Evolutionary conservation across 495 filamentous ascomycete species (phyloP).

Genomic region (Trichoderma gamsii): DNA sequence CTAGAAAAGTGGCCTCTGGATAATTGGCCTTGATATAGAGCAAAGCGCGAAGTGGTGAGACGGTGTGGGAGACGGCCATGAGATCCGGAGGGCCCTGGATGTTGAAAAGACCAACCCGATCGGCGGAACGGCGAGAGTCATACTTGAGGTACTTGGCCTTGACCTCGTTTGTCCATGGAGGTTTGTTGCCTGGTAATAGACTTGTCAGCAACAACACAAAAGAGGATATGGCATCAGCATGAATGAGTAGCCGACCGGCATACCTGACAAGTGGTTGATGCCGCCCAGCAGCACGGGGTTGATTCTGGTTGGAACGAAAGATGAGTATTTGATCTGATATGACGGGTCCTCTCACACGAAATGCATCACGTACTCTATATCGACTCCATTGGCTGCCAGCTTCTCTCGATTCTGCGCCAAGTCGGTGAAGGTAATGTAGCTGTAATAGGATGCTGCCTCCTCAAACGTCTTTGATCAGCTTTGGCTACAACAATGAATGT

Average conservation of each 20-base stretch:
- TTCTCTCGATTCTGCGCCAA: constrained; percentile 48
- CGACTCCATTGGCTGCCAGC: constrained; percentile 51
- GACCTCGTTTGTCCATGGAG: constrained; percentile 62
- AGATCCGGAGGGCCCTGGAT: constrained; percentile 36
- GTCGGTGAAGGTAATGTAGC: constrained; percentile 56
- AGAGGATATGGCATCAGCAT: background rate
- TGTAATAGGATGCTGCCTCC: constrained; percentile 59
- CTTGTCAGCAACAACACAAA: background rate
- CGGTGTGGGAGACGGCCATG: constrained; percentile 30
- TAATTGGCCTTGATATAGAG: constrained; percentile 54
- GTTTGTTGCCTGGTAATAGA: constrained; percentile 54
- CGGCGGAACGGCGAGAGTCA: constrained; percentile 54
- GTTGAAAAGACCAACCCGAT: constrained; percentile 39
- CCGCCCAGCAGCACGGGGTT: constrained; percentile 69
- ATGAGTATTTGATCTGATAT: background rate
- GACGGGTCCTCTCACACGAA: background rate
- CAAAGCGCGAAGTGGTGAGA: constrained; percentile 55
- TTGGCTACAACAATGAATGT: background rate
- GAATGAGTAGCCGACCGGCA: background rate
- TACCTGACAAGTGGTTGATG: constrained; percentile 59
- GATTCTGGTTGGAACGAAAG: constrained; percentile 38
- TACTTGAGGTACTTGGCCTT: constrained; percentile 53
- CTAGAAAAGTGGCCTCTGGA: constrained; percentile 27
- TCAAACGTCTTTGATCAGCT: constrained; percentile 1
- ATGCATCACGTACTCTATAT: constrained; percentile 49